Conservation (phyloP, 768 basidiomycete genomes). For the Zangia roseola region DNA sequence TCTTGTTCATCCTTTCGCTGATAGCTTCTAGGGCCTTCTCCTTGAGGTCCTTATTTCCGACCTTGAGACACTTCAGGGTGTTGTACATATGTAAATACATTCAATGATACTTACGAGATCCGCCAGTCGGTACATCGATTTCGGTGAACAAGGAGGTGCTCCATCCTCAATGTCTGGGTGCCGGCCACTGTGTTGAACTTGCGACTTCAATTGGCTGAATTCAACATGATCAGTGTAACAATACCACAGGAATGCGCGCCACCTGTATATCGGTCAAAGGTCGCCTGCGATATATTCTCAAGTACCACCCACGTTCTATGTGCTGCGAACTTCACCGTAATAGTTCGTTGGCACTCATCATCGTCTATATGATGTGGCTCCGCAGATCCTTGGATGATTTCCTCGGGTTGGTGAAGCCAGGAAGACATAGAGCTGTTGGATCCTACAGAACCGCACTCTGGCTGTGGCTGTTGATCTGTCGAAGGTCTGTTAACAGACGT, state of each 20-base stretch:
- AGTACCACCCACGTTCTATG: conserved; percentile 8
- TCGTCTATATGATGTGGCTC: no score
- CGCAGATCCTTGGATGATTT: no score
- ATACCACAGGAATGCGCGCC: conserved; percentile 18
- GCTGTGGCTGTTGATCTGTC: conserved; percentile 4
- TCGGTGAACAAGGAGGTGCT: conserved; percentile 31
- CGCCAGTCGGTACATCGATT: conserved; percentile 38
- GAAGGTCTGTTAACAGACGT: not conserved
- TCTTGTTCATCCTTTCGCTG: conserved; percentile 8
- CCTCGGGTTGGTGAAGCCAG: not conserved
- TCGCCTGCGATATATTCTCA: not conserved
- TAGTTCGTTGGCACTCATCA: not conserved
- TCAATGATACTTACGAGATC: conserved; percentile 21
- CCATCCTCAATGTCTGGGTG: not conserved
- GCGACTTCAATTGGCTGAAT: conserved; percentile 14
- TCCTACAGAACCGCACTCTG: not conserved
- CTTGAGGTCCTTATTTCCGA: conserved; percentile 19
- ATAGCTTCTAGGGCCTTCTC: conserved; percentile 19
- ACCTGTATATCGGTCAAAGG: not conserved
- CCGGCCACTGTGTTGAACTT: not conserved
- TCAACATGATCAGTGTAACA: conserved; percentile 17
- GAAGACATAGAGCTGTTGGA: conserved; percentile 7
- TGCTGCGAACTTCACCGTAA: conserved; percentile 9
- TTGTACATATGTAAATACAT: not conserved
- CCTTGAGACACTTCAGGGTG: conserved; percentile 1